These are phyloP conservation scores for Cutaneotrichosporon sp. DNA, from an alignment of 1,284 basidiomycete genomes.

Conservation along the genomic window DNA sequence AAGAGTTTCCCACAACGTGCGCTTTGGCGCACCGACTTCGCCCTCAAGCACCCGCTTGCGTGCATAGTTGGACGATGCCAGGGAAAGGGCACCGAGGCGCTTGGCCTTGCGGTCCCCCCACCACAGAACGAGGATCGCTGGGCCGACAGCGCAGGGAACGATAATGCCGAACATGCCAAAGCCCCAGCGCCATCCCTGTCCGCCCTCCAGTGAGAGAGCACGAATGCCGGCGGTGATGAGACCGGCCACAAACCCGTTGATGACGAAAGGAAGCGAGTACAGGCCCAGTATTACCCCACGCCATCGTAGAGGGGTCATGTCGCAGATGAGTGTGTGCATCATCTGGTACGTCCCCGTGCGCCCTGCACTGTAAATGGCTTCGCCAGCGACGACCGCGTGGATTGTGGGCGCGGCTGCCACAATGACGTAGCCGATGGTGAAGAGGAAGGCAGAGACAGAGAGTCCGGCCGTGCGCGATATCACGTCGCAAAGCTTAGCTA, in stretches of 20 bases:
- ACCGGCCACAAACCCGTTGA: constrained; percentile 31
- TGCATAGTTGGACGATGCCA: constrained; percentile 38
- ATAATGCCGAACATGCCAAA: constrained; percentile 39
- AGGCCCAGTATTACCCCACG: constrained; percentile 64
- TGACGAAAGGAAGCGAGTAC: constrained; percentile 61
- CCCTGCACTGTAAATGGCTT: constrained; percentile 40
- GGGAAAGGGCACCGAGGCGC: constrained; percentile 33
- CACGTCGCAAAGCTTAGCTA: constrained; percentile 40
- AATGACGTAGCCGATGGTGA: constrained; percentile 38
- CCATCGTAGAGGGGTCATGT: constrained; percentile 72
- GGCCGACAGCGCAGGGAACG: constrained; percentile 20
- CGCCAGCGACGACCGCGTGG: constrained; percentile 33
- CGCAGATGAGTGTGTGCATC: constrained; percentile 50
- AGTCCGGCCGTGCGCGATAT: constrained; percentile 30
- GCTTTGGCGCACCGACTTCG: constrained; percentile 1
- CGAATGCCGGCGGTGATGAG: constrained; percentile 58
- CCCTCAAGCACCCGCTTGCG: constrained; percentile 15
- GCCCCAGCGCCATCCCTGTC: constrained; percentile 60
- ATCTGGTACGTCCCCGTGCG: constrained; percentile 31
- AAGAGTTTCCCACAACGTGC: constrained; percentile 12
- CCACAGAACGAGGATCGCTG: constrained; percentile 40
- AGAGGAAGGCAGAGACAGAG: constrained; percentile 28
- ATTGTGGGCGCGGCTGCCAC: constrained; percentile 33
- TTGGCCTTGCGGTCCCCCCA: constrained; percentile 44
- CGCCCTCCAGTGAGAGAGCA: constrained; percentile 11